These are phyloP conservation scores for Solanum microdontum DNA, from an alignment of 257 asterid genomes.

Conservation along the genomic window DNA sequence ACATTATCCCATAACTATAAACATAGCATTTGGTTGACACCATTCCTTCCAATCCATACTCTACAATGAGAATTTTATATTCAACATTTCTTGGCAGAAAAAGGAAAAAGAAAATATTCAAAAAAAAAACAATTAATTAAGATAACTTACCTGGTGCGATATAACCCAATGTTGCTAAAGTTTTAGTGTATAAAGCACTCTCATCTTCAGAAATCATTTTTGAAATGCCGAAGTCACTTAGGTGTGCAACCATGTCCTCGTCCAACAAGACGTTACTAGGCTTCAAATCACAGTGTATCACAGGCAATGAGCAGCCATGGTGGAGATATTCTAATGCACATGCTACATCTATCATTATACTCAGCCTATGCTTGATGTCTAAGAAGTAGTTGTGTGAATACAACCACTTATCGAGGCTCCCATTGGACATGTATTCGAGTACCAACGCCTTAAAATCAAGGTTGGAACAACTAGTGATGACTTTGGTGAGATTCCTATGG, in stretches of 20 bases:
- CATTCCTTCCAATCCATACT: not conserved
- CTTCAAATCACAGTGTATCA: not conserved
- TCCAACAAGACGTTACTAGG: not conserved
- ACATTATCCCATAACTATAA: not conserved
- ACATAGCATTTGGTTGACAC: not conserved
- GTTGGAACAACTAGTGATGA: too few species aligned
- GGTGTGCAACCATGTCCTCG: not conserved
- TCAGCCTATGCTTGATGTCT: not conserved
- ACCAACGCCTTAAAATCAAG: not conserved
- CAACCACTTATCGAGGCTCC: not conserved
- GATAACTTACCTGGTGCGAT: not conserved
- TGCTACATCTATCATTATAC: not conserved
- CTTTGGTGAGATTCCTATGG: too few species aligned
- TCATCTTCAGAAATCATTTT: not conserved
- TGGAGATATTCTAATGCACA: not conserved
- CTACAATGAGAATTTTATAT: not conserved
- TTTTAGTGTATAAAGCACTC: not conserved
- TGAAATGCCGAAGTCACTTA: not conserved
- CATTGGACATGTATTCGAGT: not conserved
- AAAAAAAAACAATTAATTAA: not conserved
- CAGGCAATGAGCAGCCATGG: not conserved
- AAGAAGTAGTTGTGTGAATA: not conserved
- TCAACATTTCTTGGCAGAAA: not conserved
- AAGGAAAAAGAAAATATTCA: not conserved
- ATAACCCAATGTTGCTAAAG: not conserved